Base-by-base conservation (phyloP, 1,284 basidiomycete genomes). In the Tremellales sp. region DNA sequence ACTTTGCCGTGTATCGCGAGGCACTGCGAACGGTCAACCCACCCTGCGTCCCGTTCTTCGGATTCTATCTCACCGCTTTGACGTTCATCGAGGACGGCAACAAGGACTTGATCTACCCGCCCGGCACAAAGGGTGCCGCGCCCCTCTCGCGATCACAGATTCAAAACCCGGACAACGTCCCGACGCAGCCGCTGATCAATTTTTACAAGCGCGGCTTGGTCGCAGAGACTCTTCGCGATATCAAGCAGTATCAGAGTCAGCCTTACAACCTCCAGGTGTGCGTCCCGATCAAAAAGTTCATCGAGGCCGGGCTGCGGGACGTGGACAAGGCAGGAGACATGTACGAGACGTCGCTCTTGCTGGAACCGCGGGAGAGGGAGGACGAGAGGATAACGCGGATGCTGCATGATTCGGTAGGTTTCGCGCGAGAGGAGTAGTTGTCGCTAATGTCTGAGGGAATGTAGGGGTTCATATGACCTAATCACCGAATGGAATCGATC, bases 31-130 rank as follows among this genome's bases (percentile, higher is more conserved):
- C 79, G 37, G 85, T 95, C 50, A 83, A 86, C 32, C 91, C 93
- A 0, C 94, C 95, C 40, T 97, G 93, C 70, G 93, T 98, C 0
- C 95, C 95, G 5, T 99, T 98, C 75, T 85, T 99, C 44, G 94
- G 94, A 60, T 88, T 97, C 47, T 97, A 95, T 76, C 80, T 98
- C 16, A 92, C 93, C 4, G 90, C 89, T 21, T 77, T 98, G 48
- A 93, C 92, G 3, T 97, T 98, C 73, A 95, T 97, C 68, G 91
- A 97, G 70, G 95, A 98, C 64, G 95, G 94, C n/a, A 93, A 93
- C 66, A 86, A 88, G 46, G 90, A 98, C 74, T 59, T 66, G 37
- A 82, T 81, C 49, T 74, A 89, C 5, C 80, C 83, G 19, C 28
- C 53, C 36, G 43, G n/a, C n/a, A n/a, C n/a, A n/a, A n/a, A n/a